phyloP scores from a whole-genome alignment of 78 protist genomes.

The Chrysochromulina parva region DNA sequence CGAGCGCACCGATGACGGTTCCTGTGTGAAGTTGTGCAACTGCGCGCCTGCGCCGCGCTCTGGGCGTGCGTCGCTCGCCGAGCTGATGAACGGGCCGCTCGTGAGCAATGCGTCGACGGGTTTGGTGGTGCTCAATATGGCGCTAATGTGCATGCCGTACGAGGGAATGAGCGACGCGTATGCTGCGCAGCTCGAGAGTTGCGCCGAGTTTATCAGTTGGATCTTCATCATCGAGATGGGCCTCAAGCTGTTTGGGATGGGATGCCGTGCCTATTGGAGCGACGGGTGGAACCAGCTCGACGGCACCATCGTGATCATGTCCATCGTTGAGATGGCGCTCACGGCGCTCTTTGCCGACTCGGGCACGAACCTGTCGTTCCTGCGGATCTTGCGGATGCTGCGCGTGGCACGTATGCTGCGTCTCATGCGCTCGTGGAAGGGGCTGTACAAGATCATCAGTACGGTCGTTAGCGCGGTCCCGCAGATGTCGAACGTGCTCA shows the following conservation, averaged over 20 bases:
- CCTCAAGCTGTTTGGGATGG: too few species aligned
- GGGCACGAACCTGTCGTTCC: background rate
- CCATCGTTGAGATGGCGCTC: constrained; percentile 19
- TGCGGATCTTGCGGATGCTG: background rate
- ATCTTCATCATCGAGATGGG: too few species aligned
- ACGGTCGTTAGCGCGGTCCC: background rate
- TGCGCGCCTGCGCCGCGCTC: too few species aligned
- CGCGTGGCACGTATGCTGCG: constrained; percentile 12
- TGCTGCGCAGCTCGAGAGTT: too few species aligned
- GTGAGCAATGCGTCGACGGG: too few species aligned
- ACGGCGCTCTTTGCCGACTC: background rate
- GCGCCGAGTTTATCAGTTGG: too few species aligned
- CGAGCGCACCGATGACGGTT: too few species aligned
- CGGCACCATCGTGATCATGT: background rate
- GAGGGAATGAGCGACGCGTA: background rate
- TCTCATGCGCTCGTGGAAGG: background rate
- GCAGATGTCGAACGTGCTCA: background rate
- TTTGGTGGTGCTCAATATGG: background rate
- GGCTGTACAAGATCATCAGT: background rate
- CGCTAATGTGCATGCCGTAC: background rate
- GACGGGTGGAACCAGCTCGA: background rate
- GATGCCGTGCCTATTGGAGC: too few species aligned
- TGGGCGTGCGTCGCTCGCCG: too few species aligned
- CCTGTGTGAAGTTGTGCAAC: too few species aligned
- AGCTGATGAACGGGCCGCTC: too few species aligned